A percentile compares a stretch with the other conserved stretches of the same genome.
Conservation (phyloP, 768 basidiomycete species). For the Boletus insuetus region DNA sequence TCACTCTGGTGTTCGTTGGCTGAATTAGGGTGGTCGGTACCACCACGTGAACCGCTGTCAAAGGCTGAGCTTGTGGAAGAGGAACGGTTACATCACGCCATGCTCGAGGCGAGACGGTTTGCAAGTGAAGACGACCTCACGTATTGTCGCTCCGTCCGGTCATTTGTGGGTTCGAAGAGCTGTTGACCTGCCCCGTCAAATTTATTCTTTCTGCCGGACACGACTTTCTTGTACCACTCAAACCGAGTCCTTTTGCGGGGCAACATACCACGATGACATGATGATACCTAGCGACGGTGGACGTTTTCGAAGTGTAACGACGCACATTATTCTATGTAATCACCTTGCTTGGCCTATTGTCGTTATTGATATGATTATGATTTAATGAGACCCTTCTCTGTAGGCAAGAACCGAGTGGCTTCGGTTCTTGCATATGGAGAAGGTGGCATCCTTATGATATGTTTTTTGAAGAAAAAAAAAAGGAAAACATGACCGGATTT, state of each 20-base stretch:
- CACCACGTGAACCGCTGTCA: slow-evolving; percentile 57
- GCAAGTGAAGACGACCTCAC: slow-evolving; percentile 52
- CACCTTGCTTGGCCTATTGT: neutral
- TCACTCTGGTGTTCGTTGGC: slow-evolving; percentile 63
- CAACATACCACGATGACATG: slow-evolving; percentile 26
- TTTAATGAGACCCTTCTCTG: slow-evolving; percentile 19
- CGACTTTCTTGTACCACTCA: neutral
- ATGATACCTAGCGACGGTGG: slow-evolving; percentile 18
- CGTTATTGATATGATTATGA: neutral
- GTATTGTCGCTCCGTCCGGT: slow-evolving; percentile 58
- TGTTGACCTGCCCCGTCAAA: slow-evolving; percentile 8
- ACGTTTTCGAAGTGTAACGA: slow-evolving; percentile 19
- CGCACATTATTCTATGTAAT: slow-evolving; percentile 23
- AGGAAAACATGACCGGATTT: slow-evolving; percentile 11
- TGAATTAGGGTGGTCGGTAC: slow-evolving; percentile 56
- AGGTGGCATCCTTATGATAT: neutral
- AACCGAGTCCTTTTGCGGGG: slow-evolving; percentile 9
- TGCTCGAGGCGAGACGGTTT: slow-evolving; percentile 54
- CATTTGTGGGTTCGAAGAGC: slow-evolving; percentile 58
- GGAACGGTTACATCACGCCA: slow-evolving; percentile 56
- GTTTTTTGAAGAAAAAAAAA: neutral
- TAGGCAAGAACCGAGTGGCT: slow-evolving; percentile 23
- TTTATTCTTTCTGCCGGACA: neutral
- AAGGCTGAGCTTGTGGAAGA: slow-evolving; percentile 72
- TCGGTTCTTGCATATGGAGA: slow-evolving; percentile 33